Conservation (phyloP, 768 basidiomycete genomes). For the Russula sp. region DNA sequence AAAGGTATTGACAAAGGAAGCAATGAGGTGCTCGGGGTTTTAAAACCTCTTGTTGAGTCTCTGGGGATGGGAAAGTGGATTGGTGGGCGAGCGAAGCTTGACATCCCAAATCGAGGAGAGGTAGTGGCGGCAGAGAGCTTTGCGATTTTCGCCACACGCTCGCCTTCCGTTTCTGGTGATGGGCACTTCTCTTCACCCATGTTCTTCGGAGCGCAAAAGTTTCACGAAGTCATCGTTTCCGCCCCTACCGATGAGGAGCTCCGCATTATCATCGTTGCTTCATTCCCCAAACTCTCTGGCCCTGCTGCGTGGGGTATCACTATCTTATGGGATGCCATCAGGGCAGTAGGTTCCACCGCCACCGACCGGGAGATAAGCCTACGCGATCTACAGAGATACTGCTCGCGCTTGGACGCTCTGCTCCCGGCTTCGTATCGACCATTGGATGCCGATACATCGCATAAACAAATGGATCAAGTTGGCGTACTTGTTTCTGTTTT, state of each 20-base stretch:
- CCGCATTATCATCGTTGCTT: constrained; percentile 55
- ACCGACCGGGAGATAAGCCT: constrained; percentile 62
- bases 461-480: constrained; percentile 27
- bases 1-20: constrained; percentile 91
- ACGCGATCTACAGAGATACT: constrained; percentile 80
- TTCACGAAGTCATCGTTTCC: constrained; percentile 58
- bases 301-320: constrained; percentile 48
- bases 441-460: constrained; percentile 35
- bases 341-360: constrained; percentile 42
- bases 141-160: constrained; percentile 85
- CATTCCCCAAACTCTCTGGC: constrained; percentile 58
- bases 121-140: constrained; percentile 77
- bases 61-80: constrained; percentile 64
- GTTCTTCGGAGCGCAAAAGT: constrained; percentile 86
- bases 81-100: constrained; percentile 60
- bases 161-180: constrained; percentile 43
- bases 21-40: constrained; percentile 79
- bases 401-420: constrained; percentile 59
- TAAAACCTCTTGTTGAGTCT: constrained; percentile 81
- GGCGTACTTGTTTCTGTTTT: constrained; percentile 44
- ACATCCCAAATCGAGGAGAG: constrained; percentile 66
- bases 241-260: constrained; percentile 66
- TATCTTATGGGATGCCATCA: constrained; percentile 61
- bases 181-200: constrained; percentile 49
- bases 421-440: constrained; percentile 44